These are phyloP conservation scores for Spathaspora hagerdaliae DNA, from an alignment of 805 yeast species.

Conservation along the genomic window DNA sequence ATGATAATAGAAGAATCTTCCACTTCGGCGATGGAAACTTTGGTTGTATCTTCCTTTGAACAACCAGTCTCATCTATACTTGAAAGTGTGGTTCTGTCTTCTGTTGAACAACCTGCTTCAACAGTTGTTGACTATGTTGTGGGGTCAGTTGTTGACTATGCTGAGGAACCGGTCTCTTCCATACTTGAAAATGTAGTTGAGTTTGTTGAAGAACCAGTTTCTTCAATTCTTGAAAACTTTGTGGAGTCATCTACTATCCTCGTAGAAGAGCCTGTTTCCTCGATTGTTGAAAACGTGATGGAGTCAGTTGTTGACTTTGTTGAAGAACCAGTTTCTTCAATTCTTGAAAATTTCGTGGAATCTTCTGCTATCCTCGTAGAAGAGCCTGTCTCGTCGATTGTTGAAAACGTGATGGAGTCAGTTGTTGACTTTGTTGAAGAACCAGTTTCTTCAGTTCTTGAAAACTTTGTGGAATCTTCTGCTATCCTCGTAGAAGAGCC, in stretches of 20 bases:
- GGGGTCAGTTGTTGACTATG: no score
- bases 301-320: slow-evolving; percentile 16
- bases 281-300: not conserved
- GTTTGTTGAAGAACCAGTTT: not conserved
- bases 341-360: no score
- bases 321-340: not conserved
- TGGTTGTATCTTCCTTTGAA: not conserved
- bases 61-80: not conserved
- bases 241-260: not conserved
- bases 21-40: not conserved
- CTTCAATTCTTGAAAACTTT: not conserved
- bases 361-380: no score
- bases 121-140: no score
- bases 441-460: not conserved
- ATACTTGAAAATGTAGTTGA: not conserved
- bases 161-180: not conserved
- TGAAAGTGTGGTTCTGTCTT: no score
- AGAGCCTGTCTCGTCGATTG: no score
- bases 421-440: not conserved
- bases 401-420: slow-evolving; percentile 16
- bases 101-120: no score
- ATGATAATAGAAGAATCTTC: not conserved
- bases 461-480: not conserved
- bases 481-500: not conserved
- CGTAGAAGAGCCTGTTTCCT: not conserved